phyloP scores from a whole-genome alignment of 768 basidiomycete species.

The Coprinopsis strossmayeri region DNA sequence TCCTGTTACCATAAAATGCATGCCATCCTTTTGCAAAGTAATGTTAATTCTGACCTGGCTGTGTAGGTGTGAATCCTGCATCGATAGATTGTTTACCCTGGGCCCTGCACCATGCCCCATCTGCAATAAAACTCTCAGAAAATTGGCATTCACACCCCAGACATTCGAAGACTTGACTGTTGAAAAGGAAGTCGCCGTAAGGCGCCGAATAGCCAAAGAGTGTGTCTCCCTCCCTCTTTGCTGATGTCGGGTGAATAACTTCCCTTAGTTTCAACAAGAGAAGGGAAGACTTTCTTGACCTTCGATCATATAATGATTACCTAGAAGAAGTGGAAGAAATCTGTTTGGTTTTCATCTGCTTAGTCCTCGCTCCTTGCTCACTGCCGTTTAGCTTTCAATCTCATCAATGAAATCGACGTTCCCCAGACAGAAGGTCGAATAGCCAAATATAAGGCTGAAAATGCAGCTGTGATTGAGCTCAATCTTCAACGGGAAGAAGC shows the following conservation, averaged over 20 bases:
- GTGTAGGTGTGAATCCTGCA: slow-evolving; percentile 94
- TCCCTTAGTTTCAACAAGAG: slow-evolving; percentile 84
- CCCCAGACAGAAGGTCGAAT: slow-evolving; percentile 80
- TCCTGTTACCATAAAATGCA: slow-evolving; percentile 99
- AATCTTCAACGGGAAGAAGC: slow-evolving; percentile 81
- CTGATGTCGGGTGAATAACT: slow-evolving; percentile 1
- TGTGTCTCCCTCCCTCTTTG: slow-evolving; percentile 25
- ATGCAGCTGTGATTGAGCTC: slow-evolving; percentile 75
- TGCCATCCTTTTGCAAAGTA: background rate
- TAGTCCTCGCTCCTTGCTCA: background rate
- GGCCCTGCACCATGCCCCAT: slow-evolving; percentile 96
- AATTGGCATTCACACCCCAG: slow-evolving; percentile 92
- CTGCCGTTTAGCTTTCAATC: slow-evolving; percentile 76
- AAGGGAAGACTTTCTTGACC: slow-evolving; percentile 78
- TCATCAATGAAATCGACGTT: slow-evolving; percentile 84
- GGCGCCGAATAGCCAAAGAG: slow-evolving; percentile 88
- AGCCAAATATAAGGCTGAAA: slow-evolving; percentile 68
- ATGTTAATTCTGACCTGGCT: slow-evolving; percentile 4
- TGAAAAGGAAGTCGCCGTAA: slow-evolving; percentile 89
- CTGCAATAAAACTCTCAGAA: slow-evolving; percentile 81
- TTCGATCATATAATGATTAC: slow-evolving; percentile 87
- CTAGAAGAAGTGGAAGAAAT: slow-evolving; percentile 95
- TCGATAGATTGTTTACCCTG: slow-evolving; percentile 91
- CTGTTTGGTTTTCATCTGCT: slow-evolving; percentile 22
- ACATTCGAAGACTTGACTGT: slow-evolving; percentile 91